Evolutionary conservation across 345 rosid genomes (phyloP), one percentile per base, ranked within the genome.

Genomic region (Kernera saxatilis): DNA sequence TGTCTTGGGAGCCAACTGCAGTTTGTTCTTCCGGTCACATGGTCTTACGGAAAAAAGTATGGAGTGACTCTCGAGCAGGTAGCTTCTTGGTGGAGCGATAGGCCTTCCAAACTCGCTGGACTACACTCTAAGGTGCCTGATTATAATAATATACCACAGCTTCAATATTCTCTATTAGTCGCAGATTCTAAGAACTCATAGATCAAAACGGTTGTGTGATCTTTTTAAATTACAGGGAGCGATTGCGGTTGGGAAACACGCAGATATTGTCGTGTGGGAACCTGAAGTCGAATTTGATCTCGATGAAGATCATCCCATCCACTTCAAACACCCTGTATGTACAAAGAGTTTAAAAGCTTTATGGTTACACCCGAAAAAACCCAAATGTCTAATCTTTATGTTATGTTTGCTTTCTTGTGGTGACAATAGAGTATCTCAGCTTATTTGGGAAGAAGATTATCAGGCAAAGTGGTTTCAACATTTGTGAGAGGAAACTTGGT

Each of bases 11-110:
- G 62, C 53, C 70, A 79, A 48, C 29, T 77, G 77, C 86, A 91
- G 99, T 91, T 88, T 82, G 86, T 91, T 63, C 96, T 94, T 79
- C 99, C 99, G 8, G 87, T 85, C 55, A 94, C 97, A 22, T 94
- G 97, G 99, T 81, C 97, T 2, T 77, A 77, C 41, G 99, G 99
- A 43, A 82, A 51, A 64, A 84, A 84, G 72, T 82, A 88, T 72
- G 96, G 97, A 75, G 77, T 80, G 52, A 86, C 83, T 29, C 79
- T 89, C 48, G 95, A 89, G 71, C 90, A 89, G 60, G 8, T 94
- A 64, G 87, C 88, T 40, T 67, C 66, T 30, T 91, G 95, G 97
- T 94, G 96, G 97, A 88, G 95, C n/a, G 89, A 86, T 73, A 82
- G 82, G 81, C 97, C 99, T 25, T 95, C 99, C 0, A 85, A 89